Conservation (phyloP, 2,329 filamentous ascomycete species). For the Penicillium sp. region DNA sequence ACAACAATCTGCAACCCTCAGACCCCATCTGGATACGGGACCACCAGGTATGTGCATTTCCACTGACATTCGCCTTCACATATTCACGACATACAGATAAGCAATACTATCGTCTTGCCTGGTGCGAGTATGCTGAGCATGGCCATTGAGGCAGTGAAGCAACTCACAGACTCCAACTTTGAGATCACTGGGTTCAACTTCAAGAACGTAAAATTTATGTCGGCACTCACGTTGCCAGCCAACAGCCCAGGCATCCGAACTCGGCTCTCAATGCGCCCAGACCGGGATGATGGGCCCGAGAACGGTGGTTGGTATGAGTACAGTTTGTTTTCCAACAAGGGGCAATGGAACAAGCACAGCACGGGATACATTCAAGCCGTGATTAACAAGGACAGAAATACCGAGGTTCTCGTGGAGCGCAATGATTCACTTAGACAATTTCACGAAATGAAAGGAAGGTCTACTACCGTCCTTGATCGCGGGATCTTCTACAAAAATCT, state of each 20-base stretch:
- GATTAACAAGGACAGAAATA: background rate
- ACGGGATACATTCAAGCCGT: background rate
- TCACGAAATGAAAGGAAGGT: background rate
- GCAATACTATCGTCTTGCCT: background rate
- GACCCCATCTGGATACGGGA: background rate
- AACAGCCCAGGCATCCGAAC: background rate
- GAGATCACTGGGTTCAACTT: background rate
- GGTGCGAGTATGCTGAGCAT: background rate
- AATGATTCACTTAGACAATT: background rate
- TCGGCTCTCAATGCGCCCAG: background rate
- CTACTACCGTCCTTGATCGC: background rate
- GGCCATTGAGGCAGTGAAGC: background rate
- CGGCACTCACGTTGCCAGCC: background rate
- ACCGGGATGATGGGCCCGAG: background rate
- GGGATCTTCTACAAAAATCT: background rate
- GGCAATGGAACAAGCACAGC: background rate
- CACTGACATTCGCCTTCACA: background rate
- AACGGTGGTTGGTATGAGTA: background rate
- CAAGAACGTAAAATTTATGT: background rate
- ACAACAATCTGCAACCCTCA: background rate
- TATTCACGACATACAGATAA: background rate
- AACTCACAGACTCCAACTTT: background rate
- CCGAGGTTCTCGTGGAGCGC: background rate
- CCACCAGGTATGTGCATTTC: background rate
- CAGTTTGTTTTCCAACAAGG: background rate